Percentiles rank a stretch among this genome's conserved stretches.
Evolutionary conservation across 1,139 yeast species (phyloP).

Genomic region (Kodamaea fungicola): DNA sequence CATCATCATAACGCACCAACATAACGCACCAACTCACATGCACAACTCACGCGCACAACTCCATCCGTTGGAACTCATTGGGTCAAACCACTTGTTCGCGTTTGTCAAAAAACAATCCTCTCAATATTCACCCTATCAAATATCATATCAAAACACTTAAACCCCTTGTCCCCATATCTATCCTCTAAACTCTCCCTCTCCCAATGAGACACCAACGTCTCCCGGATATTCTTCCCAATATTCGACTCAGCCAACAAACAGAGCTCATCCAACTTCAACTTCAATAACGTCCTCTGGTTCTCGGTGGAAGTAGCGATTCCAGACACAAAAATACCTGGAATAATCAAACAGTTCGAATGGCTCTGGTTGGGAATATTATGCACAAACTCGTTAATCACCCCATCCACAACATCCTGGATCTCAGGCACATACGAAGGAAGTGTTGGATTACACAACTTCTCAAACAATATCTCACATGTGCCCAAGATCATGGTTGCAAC

Average conservation of each 20-base stretch:
- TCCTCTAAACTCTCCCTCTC: conserved; percentile 10
- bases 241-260: conserved; percentile 8
- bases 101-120: conserved; percentile 10
- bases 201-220: conserved; percentile 10
- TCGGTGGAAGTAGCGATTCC: conserved; percentile 23
- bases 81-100: too few relatives aligned
- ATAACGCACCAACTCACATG: too few relatives aligned
- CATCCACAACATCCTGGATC: conserved; percentile 21
- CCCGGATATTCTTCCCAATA: conserved; percentile 11
- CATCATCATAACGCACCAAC: too few relatives aligned
- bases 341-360: conserved; percentile 16
- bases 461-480: conserved; percentile 11
- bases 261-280: conserved; percentile 14
- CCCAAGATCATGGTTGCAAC: conserved; percentile 12
- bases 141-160: conserved; percentile 13
- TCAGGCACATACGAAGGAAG: conserved; percentile 18
- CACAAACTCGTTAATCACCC: conserved; percentile 17
- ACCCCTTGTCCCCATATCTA: conserved; percentile 12
- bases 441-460: conserved; percentile 21
- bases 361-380: conserved; percentile 11
- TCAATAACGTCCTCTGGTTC: conserved; percentile 18
- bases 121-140: conserved; percentile 13
- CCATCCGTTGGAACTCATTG: too few relatives aligned
- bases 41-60: too few relatives aligned
- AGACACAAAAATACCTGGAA: conserved; percentile 22